Evolutionary conservation across 2,329 filamentous ascomycete genomes (phyloP).

Genomic region (Seiridium unicorne): DNA sequence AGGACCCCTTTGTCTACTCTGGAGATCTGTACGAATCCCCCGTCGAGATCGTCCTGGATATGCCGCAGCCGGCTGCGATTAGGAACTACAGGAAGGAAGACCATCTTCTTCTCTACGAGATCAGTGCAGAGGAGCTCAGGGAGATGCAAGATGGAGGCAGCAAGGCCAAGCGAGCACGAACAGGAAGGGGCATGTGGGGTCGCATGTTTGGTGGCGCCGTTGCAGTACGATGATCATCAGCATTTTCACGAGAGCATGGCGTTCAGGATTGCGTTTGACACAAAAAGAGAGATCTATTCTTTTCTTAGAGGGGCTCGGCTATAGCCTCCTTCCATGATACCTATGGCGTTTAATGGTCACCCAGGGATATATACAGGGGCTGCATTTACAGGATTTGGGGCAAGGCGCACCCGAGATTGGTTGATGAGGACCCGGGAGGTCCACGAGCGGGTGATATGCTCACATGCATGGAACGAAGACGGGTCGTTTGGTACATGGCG

Average conservation of each 20-base stretch:
- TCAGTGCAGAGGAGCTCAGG: constrained; percentile 50
- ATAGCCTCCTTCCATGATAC: constrained; percentile 1
- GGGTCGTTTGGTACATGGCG: neutral
- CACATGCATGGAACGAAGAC: neutral
- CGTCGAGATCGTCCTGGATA: constrained; percentile 41
- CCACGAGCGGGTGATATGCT: neutral
- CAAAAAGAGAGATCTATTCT: neutral
- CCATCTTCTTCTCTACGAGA: constrained; percentile 53
- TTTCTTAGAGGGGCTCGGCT: constrained; percentile 3
- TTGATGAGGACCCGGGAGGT: neutral
- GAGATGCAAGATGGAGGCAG: constrained; percentile 43
- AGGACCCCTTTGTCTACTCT: constrained; percentile 40
- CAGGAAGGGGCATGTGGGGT: constrained; percentile 49
- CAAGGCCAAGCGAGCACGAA: constrained; percentile 48
- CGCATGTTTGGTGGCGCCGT: constrained; percentile 50
- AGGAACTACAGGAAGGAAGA: constrained; percentile 25
- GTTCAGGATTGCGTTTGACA: constrained; percentile 6
- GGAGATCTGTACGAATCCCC: constrained; percentile 50
- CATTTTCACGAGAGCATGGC: constrained; percentile 11
- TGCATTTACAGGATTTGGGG: constrained; percentile 7
- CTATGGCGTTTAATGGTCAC: constrained; percentile 6
- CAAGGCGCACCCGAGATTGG: neutral
- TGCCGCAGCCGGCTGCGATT: constrained; percentile 36
- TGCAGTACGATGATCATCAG: constrained; percentile 31
- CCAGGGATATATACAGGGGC: neutral